Evolutionary conservation across 345 rosid species (phyloP).

Genomic region (Populus simonii): DNA sequence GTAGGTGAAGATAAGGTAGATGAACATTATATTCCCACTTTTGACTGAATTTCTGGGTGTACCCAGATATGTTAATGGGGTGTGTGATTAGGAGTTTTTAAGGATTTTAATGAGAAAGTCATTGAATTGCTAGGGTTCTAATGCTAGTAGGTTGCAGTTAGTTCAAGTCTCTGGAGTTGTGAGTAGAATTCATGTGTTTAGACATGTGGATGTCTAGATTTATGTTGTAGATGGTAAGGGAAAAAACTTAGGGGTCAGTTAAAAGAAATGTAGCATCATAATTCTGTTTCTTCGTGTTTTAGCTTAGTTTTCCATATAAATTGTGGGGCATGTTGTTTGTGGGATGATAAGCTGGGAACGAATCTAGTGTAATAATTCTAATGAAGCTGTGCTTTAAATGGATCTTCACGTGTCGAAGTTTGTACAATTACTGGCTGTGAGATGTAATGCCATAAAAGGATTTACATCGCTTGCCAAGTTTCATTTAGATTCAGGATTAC

Average conservation of each 20-base stretch:
- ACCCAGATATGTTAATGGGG: neutral
- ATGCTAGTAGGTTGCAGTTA: too few relatives aligned
- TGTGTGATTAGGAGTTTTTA: neutral
- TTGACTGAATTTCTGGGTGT: conserved; percentile 5
- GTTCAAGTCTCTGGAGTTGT: conserved; percentile 1
- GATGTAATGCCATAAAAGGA: neutral
- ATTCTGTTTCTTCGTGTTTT: neutral
- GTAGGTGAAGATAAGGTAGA: neutral
- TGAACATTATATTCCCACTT: neutral
- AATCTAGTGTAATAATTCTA: neutral
- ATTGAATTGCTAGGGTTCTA: too few relatives aligned
- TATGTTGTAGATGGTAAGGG: neutral
- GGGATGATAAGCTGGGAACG: conserved; percentile 2
- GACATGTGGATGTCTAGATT: neutral
- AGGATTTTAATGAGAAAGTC: too few relatives aligned
- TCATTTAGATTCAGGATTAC: neutral
- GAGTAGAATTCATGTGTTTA: neutral
- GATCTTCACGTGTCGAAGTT: neutral
- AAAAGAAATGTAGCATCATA: neutral
- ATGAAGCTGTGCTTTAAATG: neutral
- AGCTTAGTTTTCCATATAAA: neutral
- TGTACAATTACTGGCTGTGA: too few relatives aligned
- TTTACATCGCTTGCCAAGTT: too few relatives aligned
- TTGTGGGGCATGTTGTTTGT: neutral
- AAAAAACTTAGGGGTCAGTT: neutral